Percentiles rank a stretch among this genome's conserved stretches.
Evolutionary conservation across 2,329 filamentous ascomycete species (phyloP).

Genomic region (Fusarium buharicum): DNA sequence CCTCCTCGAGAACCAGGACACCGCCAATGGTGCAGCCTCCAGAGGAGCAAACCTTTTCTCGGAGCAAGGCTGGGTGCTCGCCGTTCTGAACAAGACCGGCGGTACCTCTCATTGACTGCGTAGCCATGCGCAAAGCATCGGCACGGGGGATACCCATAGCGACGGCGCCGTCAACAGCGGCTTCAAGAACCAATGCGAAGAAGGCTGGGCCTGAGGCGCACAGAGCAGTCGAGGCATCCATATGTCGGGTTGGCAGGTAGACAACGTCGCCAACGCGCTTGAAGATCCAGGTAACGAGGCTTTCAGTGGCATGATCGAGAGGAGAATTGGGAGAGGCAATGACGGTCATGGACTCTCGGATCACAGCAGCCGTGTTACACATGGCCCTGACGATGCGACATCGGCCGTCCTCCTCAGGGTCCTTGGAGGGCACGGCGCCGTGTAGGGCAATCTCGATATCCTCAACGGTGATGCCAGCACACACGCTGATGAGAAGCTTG

Average conservation of each 20-base stretch:
- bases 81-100: constrained; percentile 75
- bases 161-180: constrained; percentile 79
- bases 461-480: constrained; percentile 77
- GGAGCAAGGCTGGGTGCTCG: constrained; percentile 78
- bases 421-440: constrained; percentile 60
- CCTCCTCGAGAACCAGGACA: constrained; percentile 78
- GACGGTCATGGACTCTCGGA: constrained; percentile 85
- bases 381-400: constrained; percentile 80
- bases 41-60: constrained; percentile 81
- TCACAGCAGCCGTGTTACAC: constrained; percentile 84
- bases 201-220: constrained; percentile 81
- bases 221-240: constrained; percentile 79
- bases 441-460: constrained; percentile 75
- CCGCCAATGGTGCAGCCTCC: constrained; percentile 83
- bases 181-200: constrained; percentile 79
- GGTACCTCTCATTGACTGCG: constrained; percentile 80
- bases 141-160: constrained; percentile 79
- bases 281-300: constrained; percentile 80
- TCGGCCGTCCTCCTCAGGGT: constrained; percentile 57
- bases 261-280: constrained; percentile 76
- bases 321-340: constrained; percentile 72
- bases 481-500: constrained; percentile 84
- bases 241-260: constrained; percentile 71
- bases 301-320: constrained; percentile 62
- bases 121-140: constrained; percentile 80